These are phyloP conservation scores for Pharus latifolius DNA, from an alignment of 176 grass and related monocot species.

Conservation along the genomic window DNA sequence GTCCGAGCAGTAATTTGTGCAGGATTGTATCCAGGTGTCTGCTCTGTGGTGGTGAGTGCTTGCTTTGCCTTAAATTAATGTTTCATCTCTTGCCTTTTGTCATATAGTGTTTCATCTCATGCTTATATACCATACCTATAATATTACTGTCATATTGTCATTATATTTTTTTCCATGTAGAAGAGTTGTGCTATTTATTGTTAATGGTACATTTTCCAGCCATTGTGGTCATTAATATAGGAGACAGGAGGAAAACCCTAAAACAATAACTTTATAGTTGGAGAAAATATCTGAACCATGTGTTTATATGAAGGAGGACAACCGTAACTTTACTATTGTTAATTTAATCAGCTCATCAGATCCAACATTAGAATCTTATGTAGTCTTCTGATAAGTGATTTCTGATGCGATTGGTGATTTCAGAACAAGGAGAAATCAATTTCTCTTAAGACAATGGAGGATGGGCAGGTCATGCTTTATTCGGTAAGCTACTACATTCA, in stretches of 20 bases:
- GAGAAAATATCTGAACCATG: neutral
- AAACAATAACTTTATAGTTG: neutral
- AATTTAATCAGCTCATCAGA: neutral
- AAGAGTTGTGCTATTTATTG: neutral
- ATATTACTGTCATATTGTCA: neutral
- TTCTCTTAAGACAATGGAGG: constrained; percentile 97
- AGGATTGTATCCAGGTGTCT: constrained; percentile 94
- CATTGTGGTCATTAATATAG: neutral
- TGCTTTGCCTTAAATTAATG: neutral
- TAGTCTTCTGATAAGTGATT: neutral
- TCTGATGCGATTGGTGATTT: constrained; percentile 14
- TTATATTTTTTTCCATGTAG: neutral
- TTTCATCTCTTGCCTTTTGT: neutral
- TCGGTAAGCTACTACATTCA: constrained; percentile 46
- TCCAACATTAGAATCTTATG: neutral
- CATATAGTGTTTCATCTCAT: neutral
- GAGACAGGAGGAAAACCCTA: neutral
- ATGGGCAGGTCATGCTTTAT: constrained; percentile 97
- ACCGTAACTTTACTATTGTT: neutral
- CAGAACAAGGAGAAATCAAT: constrained; percentile 96
- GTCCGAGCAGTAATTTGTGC: constrained; percentile 89
- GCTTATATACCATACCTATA: neutral
- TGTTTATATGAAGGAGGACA: neutral
- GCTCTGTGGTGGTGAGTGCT: constrained; percentile 79
- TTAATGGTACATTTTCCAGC: neutral